These are phyloP conservation scores for Lipomyces yarrowii DNA, from an alignment of 1,139 yeast genomes.

Conservation along the genomic window DNA sequence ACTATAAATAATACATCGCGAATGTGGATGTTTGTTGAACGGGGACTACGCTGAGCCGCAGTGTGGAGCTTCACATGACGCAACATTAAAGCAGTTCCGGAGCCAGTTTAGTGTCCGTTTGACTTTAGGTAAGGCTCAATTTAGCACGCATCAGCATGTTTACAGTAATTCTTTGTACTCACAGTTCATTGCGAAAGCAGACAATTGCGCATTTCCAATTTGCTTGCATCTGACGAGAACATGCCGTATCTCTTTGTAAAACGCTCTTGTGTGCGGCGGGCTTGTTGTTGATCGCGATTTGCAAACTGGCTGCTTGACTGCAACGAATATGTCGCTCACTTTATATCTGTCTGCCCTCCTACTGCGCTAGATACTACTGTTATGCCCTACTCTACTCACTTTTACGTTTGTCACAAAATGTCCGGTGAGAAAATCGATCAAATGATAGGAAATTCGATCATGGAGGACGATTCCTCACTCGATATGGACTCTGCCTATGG, in stretches of 20 bases:
- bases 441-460: background rate
- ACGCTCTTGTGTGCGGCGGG: background rate
- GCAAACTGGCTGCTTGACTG: background rate
- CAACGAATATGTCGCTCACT: background rate
- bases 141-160: too few relatives aligned
- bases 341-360: background rate
- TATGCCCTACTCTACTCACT: background rate
- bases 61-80: too few relatives aligned
- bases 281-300: background rate
- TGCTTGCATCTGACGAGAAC: too few relatives aligned
- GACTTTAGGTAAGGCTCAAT: too few relatives aligned
- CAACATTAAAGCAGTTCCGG: too few relatives aligned
- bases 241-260: background rate
- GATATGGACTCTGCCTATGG: conserved; percentile 7
- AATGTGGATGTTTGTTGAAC: too few relatives aligned
- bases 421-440: background rate
- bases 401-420: background rate
- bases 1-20: too few relatives aligned
- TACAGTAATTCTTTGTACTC: too few relatives aligned
- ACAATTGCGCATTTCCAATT: too few relatives aligned
- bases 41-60: too few relatives aligned
- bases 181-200: too few relatives aligned
- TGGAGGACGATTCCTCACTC: background rate
- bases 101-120: too few relatives aligned
- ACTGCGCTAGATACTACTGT: background rate